Evolutionary conservation across 2,329 filamentous ascomycete genomes (phyloP).

Genomic region (Byssoonygena ceratinophila): DNA sequence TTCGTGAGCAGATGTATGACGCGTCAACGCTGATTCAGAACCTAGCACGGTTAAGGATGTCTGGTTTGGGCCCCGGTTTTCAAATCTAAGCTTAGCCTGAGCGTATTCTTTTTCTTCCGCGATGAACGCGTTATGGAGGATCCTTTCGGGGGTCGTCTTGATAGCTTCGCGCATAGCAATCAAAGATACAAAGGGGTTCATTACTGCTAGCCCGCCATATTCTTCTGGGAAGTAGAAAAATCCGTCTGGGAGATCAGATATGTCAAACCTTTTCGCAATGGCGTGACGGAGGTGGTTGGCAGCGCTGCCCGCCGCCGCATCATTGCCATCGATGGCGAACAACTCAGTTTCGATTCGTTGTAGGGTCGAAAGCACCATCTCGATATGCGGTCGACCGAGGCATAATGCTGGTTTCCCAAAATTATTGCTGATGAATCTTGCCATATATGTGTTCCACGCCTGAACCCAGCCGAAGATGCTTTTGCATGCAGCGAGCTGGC

Average conservation of each 20-base stretch:
- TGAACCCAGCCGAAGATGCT: constrained; percentile 51
- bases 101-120: constrained; percentile 48
- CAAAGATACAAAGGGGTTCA: constrained; percentile 42
- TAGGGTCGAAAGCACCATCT: constrained; percentile 45
- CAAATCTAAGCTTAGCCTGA: constrained; percentile 28
- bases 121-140: constrained; percentile 27
- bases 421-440: constrained; percentile 48
- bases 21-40: not conserved
- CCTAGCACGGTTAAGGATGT: not conserved
- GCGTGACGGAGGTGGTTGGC: constrained; percentile 46
- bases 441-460: constrained; percentile 50
- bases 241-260: constrained; percentile 40
- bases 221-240: constrained; percentile 46
- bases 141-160: constrained; percentile 27
- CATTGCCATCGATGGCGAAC: constrained; percentile 31
- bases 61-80: constrained; percentile 21
- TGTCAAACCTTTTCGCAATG: constrained; percentile 44
- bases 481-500: constrained; percentile 46
- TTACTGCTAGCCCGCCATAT: constrained; percentile 42
- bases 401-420: constrained; percentile 47
- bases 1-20: constrained; percentile 8
- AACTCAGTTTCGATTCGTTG: constrained; percentile 43
- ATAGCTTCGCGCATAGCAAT: constrained; percentile 39
- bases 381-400: constrained; percentile 46
- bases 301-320: constrained; percentile 34